These are phyloP conservation scores for Phytophthora parvispora DNA, from an alignment of 352 stramenopile genomes.

Conservation along the genomic window DNA sequence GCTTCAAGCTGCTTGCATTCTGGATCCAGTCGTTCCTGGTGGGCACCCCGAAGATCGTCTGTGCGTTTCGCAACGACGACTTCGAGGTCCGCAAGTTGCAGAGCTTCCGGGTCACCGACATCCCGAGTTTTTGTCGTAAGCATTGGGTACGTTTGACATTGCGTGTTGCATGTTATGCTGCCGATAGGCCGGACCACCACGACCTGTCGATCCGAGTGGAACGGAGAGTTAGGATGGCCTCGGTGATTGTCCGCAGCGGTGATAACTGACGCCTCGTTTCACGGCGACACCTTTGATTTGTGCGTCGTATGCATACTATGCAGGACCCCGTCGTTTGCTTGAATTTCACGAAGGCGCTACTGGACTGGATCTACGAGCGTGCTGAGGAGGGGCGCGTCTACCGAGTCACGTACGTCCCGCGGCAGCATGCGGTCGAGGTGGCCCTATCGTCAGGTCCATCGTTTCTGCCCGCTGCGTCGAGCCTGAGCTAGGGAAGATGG, in stretches of 20 bases:
- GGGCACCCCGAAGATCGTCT: slow-evolving; percentile 76
- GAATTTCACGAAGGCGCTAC: slow-evolving; percentile 68
- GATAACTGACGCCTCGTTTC: slow-evolving; percentile 28
- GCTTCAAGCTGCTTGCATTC: slow-evolving; percentile 85
- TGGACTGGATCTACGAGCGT: slow-evolving; percentile 69
- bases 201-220: slow-evolving; percentile 17
- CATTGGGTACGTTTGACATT: slow-evolving; percentile 66
- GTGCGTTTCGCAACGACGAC: slow-evolving; percentile 72
- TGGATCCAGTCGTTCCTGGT: slow-evolving; percentile 90
- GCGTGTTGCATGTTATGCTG: slow-evolving; percentile 3
- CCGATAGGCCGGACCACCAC: slow-evolving; percentile 1
- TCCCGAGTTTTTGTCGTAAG: slow-evolving; percentile 73
- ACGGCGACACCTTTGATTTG: slow-evolving; percentile 9
- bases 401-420: slow-evolving; percentile 58
- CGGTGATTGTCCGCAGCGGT: slow-evolving; percentile 9
- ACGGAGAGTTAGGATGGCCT: neutral
- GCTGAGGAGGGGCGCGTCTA: slow-evolving; percentile 53
- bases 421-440: slow-evolving; percentile 64
- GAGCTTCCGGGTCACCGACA: slow-evolving; percentile 68
- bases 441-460: slow-evolving; percentile 20
- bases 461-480: slow-evolving; percentile 42
- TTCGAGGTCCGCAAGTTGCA: slow-evolving; percentile 76
- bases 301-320: slow-evolving; percentile 2
- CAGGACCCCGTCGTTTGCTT: slow-evolving; percentile 69
- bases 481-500: neutral